Conservation (phyloP, 148 eudicot species). For the Cornus controversa region DNA sequence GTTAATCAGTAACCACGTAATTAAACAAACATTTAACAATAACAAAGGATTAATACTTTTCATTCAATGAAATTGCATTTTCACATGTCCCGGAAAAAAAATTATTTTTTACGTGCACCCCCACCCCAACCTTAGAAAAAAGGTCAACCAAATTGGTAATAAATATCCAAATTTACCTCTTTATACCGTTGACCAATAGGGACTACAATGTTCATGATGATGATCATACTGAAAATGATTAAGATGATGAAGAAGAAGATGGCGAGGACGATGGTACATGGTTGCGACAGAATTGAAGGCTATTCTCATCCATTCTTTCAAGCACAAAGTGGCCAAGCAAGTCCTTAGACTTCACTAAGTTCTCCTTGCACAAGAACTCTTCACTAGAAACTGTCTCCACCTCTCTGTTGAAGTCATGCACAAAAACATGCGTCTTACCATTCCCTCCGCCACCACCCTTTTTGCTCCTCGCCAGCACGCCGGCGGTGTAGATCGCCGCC, state of each 20-base stretch:
- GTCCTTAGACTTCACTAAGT: slow-evolving; percentile 52
- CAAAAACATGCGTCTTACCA: slow-evolving; percentile 60
- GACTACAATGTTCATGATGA: neutral
- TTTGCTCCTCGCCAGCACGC: slow-evolving; percentile 66
- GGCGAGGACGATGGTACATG: neutral
- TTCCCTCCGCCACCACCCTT: slow-evolving; percentile 27
- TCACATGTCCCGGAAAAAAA: neutral
- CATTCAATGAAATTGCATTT: neutral
- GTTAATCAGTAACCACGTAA: too few species aligned
- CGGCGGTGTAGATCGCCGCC: slow-evolving; percentile 67
- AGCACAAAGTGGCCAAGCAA: slow-evolving; percentile 56
- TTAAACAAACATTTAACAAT: too few species aligned
- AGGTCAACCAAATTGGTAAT: neutral
- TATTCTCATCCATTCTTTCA: slow-evolving; percentile 47
- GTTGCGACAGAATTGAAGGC: slow-evolving; percentile 44
- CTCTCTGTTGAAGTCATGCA: slow-evolving; percentile 54
- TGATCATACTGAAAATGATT: neutral
- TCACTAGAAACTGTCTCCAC: slow-evolving; percentile 47
- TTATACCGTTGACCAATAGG: neutral
- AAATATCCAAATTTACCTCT: neutral
- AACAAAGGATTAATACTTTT: neutral
- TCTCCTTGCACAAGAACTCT: slow-evolving; percentile 64
- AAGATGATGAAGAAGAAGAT: neutral
- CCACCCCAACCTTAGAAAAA: neutral
- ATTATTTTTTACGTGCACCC: neutral